Base-by-base conservation (phyloP, 306 rosid genomes). In the Rubus idaeus region DNA sequence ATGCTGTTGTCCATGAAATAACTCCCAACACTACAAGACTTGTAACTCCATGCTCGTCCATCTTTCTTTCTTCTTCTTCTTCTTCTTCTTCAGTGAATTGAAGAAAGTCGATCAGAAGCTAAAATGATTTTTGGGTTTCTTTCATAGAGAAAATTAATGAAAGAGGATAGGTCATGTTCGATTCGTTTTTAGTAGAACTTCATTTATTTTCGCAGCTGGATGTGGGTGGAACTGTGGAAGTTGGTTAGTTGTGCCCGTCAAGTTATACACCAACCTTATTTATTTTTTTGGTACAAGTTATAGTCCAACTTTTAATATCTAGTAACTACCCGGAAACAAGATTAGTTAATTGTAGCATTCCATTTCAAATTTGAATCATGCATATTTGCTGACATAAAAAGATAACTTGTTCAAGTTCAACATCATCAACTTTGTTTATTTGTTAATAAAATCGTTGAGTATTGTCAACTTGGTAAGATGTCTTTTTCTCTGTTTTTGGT, bases 1-100 rank as follows among this genome's bases (percentile, higher is more conserved):
- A 94, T 30, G 74, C 65, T 46, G 85, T 26, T 35, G 97, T 76
- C 98, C 98, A 94, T 66, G 93, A 86, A 80, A 91, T 42, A 37
- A 90, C 83, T 55, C 97, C 98, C 73, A 81, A 57, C 23, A 85
- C 83, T 10, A 87, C 68, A 11, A 83, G 17, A 70, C 81, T 89
- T 39, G 49, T 20, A 41, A 67, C 9, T 42, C 77, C 68, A 21
- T 52, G 51, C 51, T n/a, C 47, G 78, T 89, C 93, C 93, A 89
- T 64, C 26, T 42, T 55, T 18, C 16, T 37, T 91, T 56, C 70
- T 50, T n/a, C n/a, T 68, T 50, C 41, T 10, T 39, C 39, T n/a
- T 8, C 39, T 10, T 6, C 3, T 16, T 53, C 45, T 64, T 18
- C 30, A 68, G 18, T 4, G 53, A 61, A 62, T 21, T 6, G 4